Base-by-base conservation (phyloP, 139 green algal genomes). In the Tetradesmus obliquus region DNA sequence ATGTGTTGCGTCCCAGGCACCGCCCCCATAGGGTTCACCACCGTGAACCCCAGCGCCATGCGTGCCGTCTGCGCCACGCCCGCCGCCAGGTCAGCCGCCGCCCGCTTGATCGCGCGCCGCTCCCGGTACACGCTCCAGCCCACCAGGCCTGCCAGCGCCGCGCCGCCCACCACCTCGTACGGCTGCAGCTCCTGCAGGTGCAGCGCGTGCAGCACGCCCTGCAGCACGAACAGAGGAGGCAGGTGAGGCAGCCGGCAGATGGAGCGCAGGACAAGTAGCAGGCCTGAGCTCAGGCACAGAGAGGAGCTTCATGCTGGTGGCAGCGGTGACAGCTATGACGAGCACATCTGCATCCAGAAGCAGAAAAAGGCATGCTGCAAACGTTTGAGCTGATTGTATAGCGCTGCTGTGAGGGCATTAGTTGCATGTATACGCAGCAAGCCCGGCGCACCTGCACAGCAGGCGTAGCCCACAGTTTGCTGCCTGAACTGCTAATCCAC, bases 21-120 rank as follows among this genome's bases (percentile, higher is more conserved):
- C 5, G 74, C 87, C 7, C 71, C 72, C 87, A 91, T 91, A 22
- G 87, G 45, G 58, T 91, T 91, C 22, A 82, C 24, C 6, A 79
- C 55, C 17, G 55, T 88, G 10, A 91, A 74, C 8, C 87, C 87
- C 8, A 91, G 53, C 12, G 51, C 87, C 69, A 91, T 84, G 19
- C 57, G 72, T 5, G 87, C 87, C 20, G 87, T 91, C 5, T 86
- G 55, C 5, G 32, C 53, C 10, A 91, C 53, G 7, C 87, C 87
- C 57, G 55, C 55, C 6, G 74, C 74, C 45, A 91, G 22, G 45
- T 72, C 74, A 84, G 74, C 74, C 12, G 74, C 87, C 2, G 51
- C 87, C 7, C 74, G 55, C 87, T 32, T 71, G 12, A 91, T 71
- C 51, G 19, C 32, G 3, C 55, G 10, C 0, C 87, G 87, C n/a